Percentiles rank a stretch among this genome's conserved stretches.
These are phyloP conservation scores for Trametes versicolor DNA, from an alignment of 1,284 basidiomycete genomes.

Conservation along the genomic window DNA sequence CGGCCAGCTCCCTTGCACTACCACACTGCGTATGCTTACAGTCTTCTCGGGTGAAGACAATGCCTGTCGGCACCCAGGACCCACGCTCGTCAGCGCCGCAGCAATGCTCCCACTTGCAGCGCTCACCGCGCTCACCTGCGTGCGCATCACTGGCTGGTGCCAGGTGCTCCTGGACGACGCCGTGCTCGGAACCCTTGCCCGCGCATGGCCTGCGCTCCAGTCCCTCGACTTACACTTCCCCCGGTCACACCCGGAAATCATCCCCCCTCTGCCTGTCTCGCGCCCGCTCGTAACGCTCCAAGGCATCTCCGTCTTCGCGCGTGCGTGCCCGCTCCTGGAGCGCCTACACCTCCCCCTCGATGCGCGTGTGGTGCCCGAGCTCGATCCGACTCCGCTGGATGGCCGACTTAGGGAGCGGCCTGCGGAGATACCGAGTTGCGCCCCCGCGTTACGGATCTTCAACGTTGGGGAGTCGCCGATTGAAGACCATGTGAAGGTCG, in stretches of 20 bases:
- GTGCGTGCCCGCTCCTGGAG: background rate
- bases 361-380: background rate
- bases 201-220: background rate
- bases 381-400: background rate
- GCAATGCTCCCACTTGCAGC: background rate
- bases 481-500: background rate
- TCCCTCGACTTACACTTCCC: background rate
- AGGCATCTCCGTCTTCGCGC: background rate
- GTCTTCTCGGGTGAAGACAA: background rate
- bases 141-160: background rate
- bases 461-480: conserved; percentile 1
- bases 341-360: background rate
- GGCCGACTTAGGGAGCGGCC: background rate
- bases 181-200: background rate
- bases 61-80: background rate
- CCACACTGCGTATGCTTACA: background rate
- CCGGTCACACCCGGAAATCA: background rate
- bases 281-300: background rate
- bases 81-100: background rate
- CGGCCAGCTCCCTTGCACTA: background rate
- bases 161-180: background rate
- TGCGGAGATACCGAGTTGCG: background rate
- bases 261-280: background rate
- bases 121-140: background rate
- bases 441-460: background rate